phyloP scores from a whole-genome alignment of 148 eudicot species.

The Polygonum maritimum region DNA sequence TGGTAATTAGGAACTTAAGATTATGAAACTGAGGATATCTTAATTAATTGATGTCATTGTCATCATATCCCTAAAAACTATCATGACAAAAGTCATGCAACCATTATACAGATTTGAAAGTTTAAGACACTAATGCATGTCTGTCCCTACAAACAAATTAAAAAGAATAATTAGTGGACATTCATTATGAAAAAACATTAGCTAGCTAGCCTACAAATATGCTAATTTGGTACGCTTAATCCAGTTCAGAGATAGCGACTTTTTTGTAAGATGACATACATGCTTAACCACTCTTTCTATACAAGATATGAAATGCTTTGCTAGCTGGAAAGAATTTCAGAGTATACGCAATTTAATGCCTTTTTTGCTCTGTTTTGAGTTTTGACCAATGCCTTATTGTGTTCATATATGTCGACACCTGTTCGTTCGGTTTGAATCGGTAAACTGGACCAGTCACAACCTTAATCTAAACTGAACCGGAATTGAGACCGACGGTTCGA shows the following conservation, averaged over 20 bases:
- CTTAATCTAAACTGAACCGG: too few species aligned
- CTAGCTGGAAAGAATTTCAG: constrained; percentile 3
- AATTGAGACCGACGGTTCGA: too few species aligned
- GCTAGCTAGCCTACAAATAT: background rate
- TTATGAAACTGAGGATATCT: background rate
- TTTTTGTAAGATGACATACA: background rate
- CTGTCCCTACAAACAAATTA: background rate
- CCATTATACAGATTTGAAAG: background rate
- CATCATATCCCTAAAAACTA: background rate
- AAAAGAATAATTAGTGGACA: background rate
- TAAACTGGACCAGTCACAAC: too few species aligned
- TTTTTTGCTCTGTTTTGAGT: background rate
- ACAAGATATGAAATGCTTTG: constrained; percentile 3
- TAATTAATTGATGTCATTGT: background rate
- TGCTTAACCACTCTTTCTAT: constrained; percentile 1
- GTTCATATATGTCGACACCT: background rate
- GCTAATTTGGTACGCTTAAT: constrained; percentile 8
- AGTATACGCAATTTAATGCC: background rate
- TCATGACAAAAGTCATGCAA: background rate
- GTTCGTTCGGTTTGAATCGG: background rate
- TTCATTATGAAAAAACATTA: background rate
- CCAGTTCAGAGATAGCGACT: background rate
- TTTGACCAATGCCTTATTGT: background rate
- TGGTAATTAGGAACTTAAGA: too few species aligned
- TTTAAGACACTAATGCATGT: background rate